Base-by-base conservation (phyloP, 139 green algal species). In the Chlamydomonas incerta region DNA sequence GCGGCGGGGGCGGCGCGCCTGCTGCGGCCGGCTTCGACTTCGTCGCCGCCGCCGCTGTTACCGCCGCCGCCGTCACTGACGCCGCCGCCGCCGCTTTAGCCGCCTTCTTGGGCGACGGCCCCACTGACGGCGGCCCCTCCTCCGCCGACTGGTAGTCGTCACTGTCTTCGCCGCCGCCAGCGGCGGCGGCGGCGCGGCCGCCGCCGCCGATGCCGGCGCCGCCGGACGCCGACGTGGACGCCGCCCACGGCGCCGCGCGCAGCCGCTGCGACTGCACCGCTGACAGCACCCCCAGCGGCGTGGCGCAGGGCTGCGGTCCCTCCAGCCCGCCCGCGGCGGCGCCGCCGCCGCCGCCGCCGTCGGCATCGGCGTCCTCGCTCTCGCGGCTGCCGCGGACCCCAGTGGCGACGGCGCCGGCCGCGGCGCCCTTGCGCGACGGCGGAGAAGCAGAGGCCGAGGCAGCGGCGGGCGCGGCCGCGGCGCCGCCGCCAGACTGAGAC, bases 201-300 rank as follows among this genome's bases (percentile, higher is more conserved):
- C 6, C 72, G 28, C 28, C 5, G 72, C 31, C 28, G 46, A 11
- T 47, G 11, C 31, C 31, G 9, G 28, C 18, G 47, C 52, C 24
- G 55, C 18, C 55, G 2, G 55, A 3, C 55, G 55, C 55, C 11
- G 55, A 60, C 8, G 8, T 24, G 18, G 55, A 60, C 55, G 55
- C 31, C 31, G 72, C 52, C 73, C 73, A 80, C n/a, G 73, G 73
- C 21, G 73, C 73, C 20, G 29, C 73, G 1, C 73, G 52, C 17
- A 80, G 55, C 18, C 73, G 73, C 52, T 80, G 73, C 73, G 50
- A 11, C 33, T 80, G 73, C n/a, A 52, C 52, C 5, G 73, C 73
- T n/a, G 73, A 69, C 52, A 80, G 23, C 21, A 80, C 73, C 17
- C 73, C 73, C 20, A 80, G 73, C 21, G 73, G 73, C 14, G 73